Conservation (phyloP, 2,329 filamentous ascomycete genomes). For the Rhinocladiella mackenziei region DNA sequence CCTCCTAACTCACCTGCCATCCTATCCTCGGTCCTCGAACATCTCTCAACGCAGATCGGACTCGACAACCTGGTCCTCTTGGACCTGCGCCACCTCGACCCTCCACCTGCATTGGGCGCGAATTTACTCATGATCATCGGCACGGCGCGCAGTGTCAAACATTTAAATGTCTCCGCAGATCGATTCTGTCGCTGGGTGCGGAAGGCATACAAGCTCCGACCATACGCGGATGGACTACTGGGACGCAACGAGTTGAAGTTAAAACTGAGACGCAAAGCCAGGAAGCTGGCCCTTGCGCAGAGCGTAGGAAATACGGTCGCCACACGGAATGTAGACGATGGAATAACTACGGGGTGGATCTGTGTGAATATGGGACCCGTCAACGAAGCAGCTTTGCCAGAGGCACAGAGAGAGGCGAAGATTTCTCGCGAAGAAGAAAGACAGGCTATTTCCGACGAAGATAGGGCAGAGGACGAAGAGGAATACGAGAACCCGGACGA, state of each 20-base stretch:
- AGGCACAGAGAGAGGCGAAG: neutral
- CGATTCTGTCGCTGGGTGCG: slow-evolving; percentile 84
- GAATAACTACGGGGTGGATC: slow-evolving; percentile 90
- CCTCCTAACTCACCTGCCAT: slow-evolving; percentile 69
- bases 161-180: slow-evolving; percentile 86
- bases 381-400: slow-evolving; percentile 30
- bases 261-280: slow-evolving; percentile 74
- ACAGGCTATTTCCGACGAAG: slow-evolving; percentile 10
- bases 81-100: slow-evolving; percentile 79
- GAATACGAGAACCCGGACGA: slow-evolving; percentile 39
- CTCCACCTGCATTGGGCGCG: slow-evolving; percentile 78
- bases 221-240: slow-evolving; percentile 80
- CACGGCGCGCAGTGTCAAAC: slow-evolving; percentile 85
- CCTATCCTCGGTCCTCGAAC: slow-evolving; percentile 67
- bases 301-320: slow-evolving; percentile 58
- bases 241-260: slow-evolving; percentile 88
- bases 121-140: slow-evolving; percentile 91
- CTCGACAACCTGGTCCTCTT: slow-evolving; percentile 75
- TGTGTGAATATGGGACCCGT: slow-evolving; percentile 82
- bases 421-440: neutral
- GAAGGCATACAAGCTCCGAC: slow-evolving; percentile 65
- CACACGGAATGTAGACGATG: slow-evolving; percentile 67
- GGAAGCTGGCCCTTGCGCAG: slow-evolving; percentile 75
- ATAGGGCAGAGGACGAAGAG: slow-evolving; percentile 35
- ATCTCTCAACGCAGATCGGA: slow-evolving; percentile 78